Base-by-base conservation (phyloP, 352 stramenopile genomes). In the Thalassiosira ordinaria region DNA sequence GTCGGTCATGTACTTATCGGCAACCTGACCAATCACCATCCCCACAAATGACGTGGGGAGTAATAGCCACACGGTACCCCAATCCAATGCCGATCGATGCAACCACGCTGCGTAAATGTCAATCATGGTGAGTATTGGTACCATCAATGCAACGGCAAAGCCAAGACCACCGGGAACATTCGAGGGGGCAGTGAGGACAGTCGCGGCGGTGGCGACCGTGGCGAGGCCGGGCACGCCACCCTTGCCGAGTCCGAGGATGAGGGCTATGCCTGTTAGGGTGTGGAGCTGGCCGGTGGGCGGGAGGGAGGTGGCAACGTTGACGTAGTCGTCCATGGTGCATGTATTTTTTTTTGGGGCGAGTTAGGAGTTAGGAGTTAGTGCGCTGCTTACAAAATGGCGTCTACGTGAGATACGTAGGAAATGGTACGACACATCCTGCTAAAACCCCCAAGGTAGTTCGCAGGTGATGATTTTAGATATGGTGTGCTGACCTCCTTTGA, bases 101-200 rank as follows among this genome's bases (percentile, higher is more conserved):
- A 88, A 47, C 20, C 39, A 85, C n/a, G 76, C 60, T 11, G 80
- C 80, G 27, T 70, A 83, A 31, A 88, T 31, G 29, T 88, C 80
- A 63, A 85, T 85, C 37, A 79, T 79, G 24, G 70, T 80, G 13
- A 88, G 61, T 51, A 88, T 85, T 5, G 80, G 80, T 0, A 88
- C 80, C 68, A 82, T 78, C 13, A 88, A 47, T 1, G 80, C 71
- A 2, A 88, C 80, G 1, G 80, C 75, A 44, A 66, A 83, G 18
- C 70, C 70, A 14, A 87, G 26, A 1, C 75, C 75, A 20, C 71
- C 71, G 11, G 52, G 52, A 56, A 83, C 61, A 33, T 64, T 13
- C 13, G 47, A 44, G 0, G 80, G 76, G 16, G 80, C 73, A 5
- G 80, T 88, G 6, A 83, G 61, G 22, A 88, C 80, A 4, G 75